Evolutionary conservation across 1,139 yeast species (phyloP).

Genomic region (Pneumocystis murina): DNA sequence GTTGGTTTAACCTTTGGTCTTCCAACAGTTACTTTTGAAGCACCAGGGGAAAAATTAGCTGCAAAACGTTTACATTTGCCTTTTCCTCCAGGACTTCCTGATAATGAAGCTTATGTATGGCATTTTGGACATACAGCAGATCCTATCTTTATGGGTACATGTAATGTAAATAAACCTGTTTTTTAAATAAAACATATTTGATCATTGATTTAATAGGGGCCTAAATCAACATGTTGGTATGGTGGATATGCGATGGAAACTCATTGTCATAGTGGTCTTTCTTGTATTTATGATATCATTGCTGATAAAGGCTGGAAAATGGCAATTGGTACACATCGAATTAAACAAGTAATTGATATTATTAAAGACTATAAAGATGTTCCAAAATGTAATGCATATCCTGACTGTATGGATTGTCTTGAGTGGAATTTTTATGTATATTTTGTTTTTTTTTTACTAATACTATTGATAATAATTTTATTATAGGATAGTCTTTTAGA

Average conservation of each 20-base stretch:
- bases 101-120: slow-evolving; percentile 71
- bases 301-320: slow-evolving; percentile 85
- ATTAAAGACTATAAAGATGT: slow-evolving; percentile 58
- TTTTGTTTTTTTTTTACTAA: background rate
- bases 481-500: background rate
- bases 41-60: slow-evolving; percentile 86
- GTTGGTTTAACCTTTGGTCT: slow-evolving; percentile 80
- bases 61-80: slow-evolving; percentile 77
- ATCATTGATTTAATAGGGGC: slow-evolving; percentile 34
- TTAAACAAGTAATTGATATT: slow-evolving; percentile 76
- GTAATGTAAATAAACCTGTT: slow-evolving; percentile 31
- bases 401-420: slow-evolving; percentile 71
- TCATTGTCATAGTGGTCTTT: slow-evolving; percentile 80
- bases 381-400: slow-evolving; percentile 63
- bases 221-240: slow-evolving; percentile 72
- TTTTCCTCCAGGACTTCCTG: slow-evolving; percentile 79
- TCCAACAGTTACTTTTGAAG: slow-evolving; percentile 81
- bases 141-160: slow-evolving; percentile 92
- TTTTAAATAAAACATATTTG: background rate
- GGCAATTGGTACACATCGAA: slow-evolving; percentile 72
- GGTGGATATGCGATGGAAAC: slow-evolving; percentile 98
- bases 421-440: slow-evolving; percentile 66
- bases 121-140: slow-evolving; percentile 95
- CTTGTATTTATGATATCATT: slow-evolving; percentile 82
- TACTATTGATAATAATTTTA: background rate